Base-by-base conservation (phyloP, 139 green algal genomes). In the Coelastrella sp. region DNA sequence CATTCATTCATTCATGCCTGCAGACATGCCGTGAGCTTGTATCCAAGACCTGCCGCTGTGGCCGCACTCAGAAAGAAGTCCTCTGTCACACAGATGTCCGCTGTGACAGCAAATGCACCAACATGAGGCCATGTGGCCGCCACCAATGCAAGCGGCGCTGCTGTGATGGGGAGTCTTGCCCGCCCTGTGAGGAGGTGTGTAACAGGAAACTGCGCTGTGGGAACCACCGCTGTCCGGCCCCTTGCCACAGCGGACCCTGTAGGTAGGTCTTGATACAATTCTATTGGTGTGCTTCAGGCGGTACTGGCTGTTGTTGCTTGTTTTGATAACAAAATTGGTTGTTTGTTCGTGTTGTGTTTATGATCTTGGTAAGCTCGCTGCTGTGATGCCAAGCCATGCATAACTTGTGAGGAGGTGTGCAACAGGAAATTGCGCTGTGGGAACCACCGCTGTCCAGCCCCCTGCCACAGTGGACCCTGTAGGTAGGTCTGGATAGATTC, bases 61-160 rank as follows among this genome's bases (percentile, higher is more conserved):
- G 77, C 77, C 47, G 77, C 54, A 83, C 17, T 14, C 77, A 83
- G 47, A 83, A 83, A 54, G 22, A 77, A 84, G 60, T 95, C 80
- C 92, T 95, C 73, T 98, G 96, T 86, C 73, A 86, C 54, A 85
- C 93, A 60, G 92, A 95, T 20, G 90, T 97, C 8, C 84, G 89
- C 54, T 98, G 97, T 85, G 95, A 98, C 91, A 93, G 94, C 78
- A 91, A 93, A 22, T 98, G 96, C 93, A 89, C 74, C 56, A 85
- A 90, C 23, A 89, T 95, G 92, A 93, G 94, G 58, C 73, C 73
- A 5, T 98, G 96, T 89, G 95, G 94, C 16, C 94, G 95, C 3
- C 97, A 99, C 86, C 86, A 90, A 5, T 99, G 97, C 93, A 96
- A 96, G 89, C 93, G 95, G 0, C 96, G 96, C 89, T 99, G 97